Percentiles rank a stretch among this genome's conserved stretches.
These are phyloP conservation scores for Xylariomycetidae sp. DNA, from an alignment of 2,329 filamentous ascomycete genomes.

Conservation along the genomic window DNA sequence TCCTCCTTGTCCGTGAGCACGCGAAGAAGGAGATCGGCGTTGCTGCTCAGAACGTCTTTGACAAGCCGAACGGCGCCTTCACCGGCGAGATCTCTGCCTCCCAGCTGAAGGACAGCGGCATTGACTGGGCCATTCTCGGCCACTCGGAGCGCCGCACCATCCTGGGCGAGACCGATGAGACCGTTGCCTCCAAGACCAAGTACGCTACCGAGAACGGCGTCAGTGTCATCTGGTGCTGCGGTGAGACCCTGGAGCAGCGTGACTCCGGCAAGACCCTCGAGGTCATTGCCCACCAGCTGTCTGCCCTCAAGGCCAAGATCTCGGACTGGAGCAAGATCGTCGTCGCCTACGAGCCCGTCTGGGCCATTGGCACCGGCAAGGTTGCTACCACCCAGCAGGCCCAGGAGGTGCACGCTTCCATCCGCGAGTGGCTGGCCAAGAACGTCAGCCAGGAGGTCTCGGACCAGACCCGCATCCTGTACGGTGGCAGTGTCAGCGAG, in stretches of 20 bases:
- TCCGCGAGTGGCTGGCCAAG: conserved; percentile 80
- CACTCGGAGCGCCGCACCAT: conserved; percentile 94
- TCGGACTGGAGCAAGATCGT: conserved; percentile 91
- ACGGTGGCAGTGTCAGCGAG: conserved; percentile 93
- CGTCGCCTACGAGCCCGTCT: conserved; percentile 98
- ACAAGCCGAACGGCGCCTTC: conserved; percentile 94
- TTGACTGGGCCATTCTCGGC: conserved; percentile 87
- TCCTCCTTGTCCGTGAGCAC: conserved; percentile 76
- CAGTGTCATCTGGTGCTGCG: conserved; percentile 93
- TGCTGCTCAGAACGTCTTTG: conserved; percentile 92
- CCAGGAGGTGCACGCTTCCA: conserved; percentile 88
- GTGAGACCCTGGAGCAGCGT: conserved; percentile 89
- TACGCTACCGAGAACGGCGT: conserved; percentile 80
- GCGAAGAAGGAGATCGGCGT: conserved; percentile 74
- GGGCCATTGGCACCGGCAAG: conserved; percentile 91
- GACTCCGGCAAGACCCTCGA: conserved; percentile 80
- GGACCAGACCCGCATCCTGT: conserved; percentile 87
- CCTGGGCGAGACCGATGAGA: conserved; percentile 76
- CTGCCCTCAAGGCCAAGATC: conserved; percentile 70
- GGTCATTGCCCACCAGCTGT: conserved; percentile 78
- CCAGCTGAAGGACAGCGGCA: conserved; percentile 82
- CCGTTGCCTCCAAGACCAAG: conserved; percentile 93
- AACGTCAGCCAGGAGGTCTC: conserved; percentile 69
- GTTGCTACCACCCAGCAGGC: conserved; percentile 84
- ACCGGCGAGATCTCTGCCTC: conserved; percentile 92